Evolutionary conservation across 176 grass and related monocot species (phyloP), one percentile per base, ranked within the genome.

Genomic region (Secale cereale): DNA sequence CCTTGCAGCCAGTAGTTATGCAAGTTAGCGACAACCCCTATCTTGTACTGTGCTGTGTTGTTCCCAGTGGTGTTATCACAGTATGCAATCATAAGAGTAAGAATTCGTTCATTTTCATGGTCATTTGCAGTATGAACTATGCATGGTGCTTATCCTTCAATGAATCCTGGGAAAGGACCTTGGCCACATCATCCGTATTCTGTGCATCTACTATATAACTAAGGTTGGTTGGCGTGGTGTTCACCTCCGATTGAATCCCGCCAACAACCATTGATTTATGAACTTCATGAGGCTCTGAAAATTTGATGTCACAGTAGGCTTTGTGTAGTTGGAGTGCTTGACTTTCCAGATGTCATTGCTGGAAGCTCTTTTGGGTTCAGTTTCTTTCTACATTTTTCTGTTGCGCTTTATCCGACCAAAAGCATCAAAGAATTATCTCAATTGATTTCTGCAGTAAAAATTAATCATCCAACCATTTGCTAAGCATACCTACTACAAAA

Each of bases 221-320:
- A 75, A 52, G 72, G 29, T 36, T 76, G 27, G 77, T 85, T 85
- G 77, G 81, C 59, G 54, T 9, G 32, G 32, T 79, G 59, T 80
- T 65, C 32, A 20, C 26, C 35, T 85, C 26, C 0, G 60, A 88
- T 74, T 81, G 59, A 75, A 76, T 67, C 48, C 69, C 68, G 74
- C 46, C 61, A 81, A 28, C 77, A 81, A 46, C 33, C 59, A 68
- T 60, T 60, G 20, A 61, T 77, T 69, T 43, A 45, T 39, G 20
- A 35, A 75, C 62, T 60, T 80, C 43, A 20, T 27, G 67, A 56
- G 13, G 12, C 54, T 48, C 41, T 32, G 41, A 7, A 75, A 27
- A 70, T 19, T 52, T 70, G 1, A 80, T 59, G n/a, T 28, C 29
- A 23, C 43, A 73, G 6, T 71, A 41, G 54, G 12, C 25, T 74